phyloP scores from a whole-genome alignment of 371 early-diverging fungal genomes.

The Mucor indicus region DNA sequence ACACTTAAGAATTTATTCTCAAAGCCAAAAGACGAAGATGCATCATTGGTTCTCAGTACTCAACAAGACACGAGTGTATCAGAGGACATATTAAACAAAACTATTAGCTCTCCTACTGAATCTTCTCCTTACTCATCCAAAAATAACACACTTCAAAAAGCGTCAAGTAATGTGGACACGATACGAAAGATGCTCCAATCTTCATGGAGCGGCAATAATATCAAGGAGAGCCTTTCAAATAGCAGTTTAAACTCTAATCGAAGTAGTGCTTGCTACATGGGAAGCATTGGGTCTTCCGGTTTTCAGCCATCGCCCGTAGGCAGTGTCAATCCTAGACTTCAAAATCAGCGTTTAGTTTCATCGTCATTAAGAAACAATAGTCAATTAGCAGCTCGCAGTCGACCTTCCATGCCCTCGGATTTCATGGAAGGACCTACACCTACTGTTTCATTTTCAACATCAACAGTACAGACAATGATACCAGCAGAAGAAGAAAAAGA shows the following conservation, averaged over 20 bases:
- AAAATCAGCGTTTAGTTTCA: slow-evolving; percentile 29
- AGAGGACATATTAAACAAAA: too few relatives aligned
- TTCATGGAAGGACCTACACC: slow-evolving; percentile 18
- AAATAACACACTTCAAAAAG: slow-evolving; percentile 6
- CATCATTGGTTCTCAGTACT: too few relatives aligned
- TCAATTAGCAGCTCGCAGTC: neutral
- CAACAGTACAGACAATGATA: slow-evolving; percentile 42
- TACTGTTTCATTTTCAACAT: slow-evolving; percentile 38
- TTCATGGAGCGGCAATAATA: slow-evolving; percentile 28
- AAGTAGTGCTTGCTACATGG: neutral
- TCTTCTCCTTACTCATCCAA: slow-evolving; percentile 11
- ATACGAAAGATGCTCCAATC: slow-evolving; percentile 35
- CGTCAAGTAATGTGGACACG: slow-evolving; percentile 26
- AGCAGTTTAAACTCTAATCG: too few relatives aligned
- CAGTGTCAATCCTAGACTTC: slow-evolving; percentile 28
- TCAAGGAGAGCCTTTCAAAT: slow-evolving; percentile 12
- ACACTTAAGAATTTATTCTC: too few relatives aligned
- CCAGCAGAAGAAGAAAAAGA: slow-evolving; percentile 25
- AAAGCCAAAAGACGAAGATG: too few relatives aligned
- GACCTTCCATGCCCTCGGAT: slow-evolving; percentile 30
- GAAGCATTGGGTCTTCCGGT: slow-evolving; percentile 14
- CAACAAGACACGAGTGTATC: too few relatives aligned
- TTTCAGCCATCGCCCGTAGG: slow-evolving; percentile 14
- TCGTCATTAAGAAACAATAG: slow-evolving; percentile 13
- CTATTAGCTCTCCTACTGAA: slow-evolving; percentile 6